Base-by-base conservation (phyloP, 164 flowering plant species). In the Chimonanthus salicifolius region DNA sequence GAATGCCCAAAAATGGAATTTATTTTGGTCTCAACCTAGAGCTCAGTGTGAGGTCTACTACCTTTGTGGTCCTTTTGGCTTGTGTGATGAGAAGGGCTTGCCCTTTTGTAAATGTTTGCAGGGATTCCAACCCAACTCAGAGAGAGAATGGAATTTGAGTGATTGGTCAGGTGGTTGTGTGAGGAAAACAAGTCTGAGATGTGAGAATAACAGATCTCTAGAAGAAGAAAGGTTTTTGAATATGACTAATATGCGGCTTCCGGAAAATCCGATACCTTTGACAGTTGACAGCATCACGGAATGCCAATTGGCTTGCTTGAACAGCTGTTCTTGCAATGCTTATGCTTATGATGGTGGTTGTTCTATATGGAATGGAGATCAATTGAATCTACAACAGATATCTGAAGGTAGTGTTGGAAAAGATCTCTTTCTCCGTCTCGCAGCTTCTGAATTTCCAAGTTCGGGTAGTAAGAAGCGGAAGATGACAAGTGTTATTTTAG, bases 61-160 rank as follows among this genome's bases (percentile, higher is more conserved):
- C 54, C 64, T 72, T 7, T 79, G 84, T 73, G 84, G 84, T 5
- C 18, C 78, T 58, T 82, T 72, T 58, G 80, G 80, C 11, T 58
- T 3, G 71, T 79, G 84, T 58, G 54, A 72, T 44, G 47, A 69
- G 50, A 58, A 15, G 8, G 50, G 2, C 43, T 4, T 13, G 50
- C 71, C 71, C 2, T 60, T 58, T 18, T 80, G 83, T 33, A 45
- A 11, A 15, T 80, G 84, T 20, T 18, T 74, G 50, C 45, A 44
- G 21, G 84, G 84, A 8, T 82, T 82, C 50, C 6, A 51, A 21
- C 60, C 72, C 5, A 50, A 2, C 1, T 75, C 7, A n/a, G 44
- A 49, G 2, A 67, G 54, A 49, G 78, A 72, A 43, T 79, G 80
- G 82, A 54, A 58, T 46, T 33, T 70, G 60, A 33, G 16, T 2